These are phyloP conservation scores for Amanita jacksonii DNA, from an alignment of 768 basidiomycete genomes.

Conservation along the genomic window DNA sequence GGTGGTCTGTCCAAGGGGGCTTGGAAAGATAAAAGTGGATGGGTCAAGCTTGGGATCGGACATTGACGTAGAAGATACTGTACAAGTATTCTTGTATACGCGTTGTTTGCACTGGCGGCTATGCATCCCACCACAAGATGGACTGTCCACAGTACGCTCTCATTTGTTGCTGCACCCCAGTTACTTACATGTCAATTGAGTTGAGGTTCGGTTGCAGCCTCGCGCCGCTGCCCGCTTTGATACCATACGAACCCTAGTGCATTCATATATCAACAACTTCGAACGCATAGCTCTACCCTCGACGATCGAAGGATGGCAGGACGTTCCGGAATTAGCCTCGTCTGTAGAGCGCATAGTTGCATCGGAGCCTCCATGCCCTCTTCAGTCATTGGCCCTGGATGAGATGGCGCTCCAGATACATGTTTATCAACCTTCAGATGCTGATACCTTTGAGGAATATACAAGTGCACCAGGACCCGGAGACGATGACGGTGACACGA, in stretches of 20 bases:
- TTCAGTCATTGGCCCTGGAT: slow-evolving; percentile 39
- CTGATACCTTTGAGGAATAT: slow-evolving; percentile 67
- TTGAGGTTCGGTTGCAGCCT: slow-evolving; percentile 73
- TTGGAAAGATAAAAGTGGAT: slow-evolving; percentile 48
- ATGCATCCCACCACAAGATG: slow-evolving; percentile 26
- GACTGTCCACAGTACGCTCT: slow-evolving; percentile 53
- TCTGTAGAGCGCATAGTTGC: slow-evolving; percentile 72
- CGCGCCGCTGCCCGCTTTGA: slow-evolving; percentile 68
- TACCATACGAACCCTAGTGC: slow-evolving; percentile 56
- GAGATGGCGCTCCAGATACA: slow-evolving; percentile 70
- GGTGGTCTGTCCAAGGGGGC: slow-evolving; percentile 32
- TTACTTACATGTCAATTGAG: slow-evolving; percentile 26
- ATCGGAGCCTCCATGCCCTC: slow-evolving; percentile 60
- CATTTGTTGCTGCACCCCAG: neutral
- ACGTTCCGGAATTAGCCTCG: slow-evolving; percentile 54
- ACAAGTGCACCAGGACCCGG: slow-evolving; percentile 39
- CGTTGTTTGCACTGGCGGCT: slow-evolving; percentile 34
- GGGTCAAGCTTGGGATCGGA: slow-evolving; percentile 27
- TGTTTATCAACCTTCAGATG: slow-evolving; percentile 74
- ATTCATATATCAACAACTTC: slow-evolving; percentile 45
- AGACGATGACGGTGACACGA: slow-evolving; percentile 66
- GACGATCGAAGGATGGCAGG: slow-evolving; percentile 70
- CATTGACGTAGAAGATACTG: too few relatives aligned
- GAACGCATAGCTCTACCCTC: slow-evolving; percentile 64
- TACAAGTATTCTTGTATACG: slow-evolving; percentile 32